Conservation (phyloP, 2,329 filamentous ascomycete species). For the Beauveria caledonica region DNA sequence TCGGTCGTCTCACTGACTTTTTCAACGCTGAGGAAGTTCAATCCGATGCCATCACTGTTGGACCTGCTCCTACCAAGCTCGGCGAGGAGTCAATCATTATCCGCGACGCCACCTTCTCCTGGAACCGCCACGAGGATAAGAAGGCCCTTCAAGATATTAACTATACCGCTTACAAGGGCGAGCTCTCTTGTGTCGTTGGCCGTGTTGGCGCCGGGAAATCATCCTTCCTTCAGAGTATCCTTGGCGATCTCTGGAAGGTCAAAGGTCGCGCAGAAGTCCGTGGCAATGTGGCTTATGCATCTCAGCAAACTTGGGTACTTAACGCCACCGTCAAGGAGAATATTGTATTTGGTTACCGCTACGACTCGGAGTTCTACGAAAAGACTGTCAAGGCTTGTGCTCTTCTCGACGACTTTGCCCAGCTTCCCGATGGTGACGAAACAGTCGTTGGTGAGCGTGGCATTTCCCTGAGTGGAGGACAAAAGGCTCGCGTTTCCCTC, state of each 20-base stretch:
- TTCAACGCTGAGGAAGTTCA: conserved; percentile 87
- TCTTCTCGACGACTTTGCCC: conserved; percentile 80
- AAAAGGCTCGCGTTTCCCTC: conserved; percentile 87
- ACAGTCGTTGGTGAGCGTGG: conserved; percentile 95
- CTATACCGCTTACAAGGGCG: conserved; percentile 83
- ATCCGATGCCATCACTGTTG: conserved; percentile 64
- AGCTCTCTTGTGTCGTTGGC: conserved; percentile 86
- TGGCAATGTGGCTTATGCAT: conserved; percentile 81
- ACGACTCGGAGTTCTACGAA: conserved; percentile 90
- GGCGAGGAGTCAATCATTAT: conserved; percentile 85
- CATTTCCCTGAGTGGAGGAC: conserved; percentile 90
- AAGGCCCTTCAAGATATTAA: conserved; percentile 73
- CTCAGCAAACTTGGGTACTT: conserved; percentile 92
- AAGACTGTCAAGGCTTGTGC: conserved; percentile 88
- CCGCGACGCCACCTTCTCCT: conserved; percentile 81
- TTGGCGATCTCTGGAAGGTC: conserved; percentile 88
- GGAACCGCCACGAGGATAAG: conserved; percentile 74
- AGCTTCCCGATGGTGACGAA: conserved; percentile 89
- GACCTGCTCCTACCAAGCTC: conserved; percentile 60
- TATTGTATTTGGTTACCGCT: conserved; percentile 91
- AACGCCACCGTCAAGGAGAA: conserved; percentile 97
- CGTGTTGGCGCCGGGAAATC: conserved; percentile 95
- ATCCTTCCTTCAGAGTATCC: conserved; percentile 76
- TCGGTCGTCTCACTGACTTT: conserved; percentile 75
- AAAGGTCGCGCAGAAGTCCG: conserved; percentile 75